Percentiles rank a stretch among this genome's conserved stretches.
Conservation (phyloP, 495 filamentous ascomycete species). For the Penicillium bovifimosum region DNA sequence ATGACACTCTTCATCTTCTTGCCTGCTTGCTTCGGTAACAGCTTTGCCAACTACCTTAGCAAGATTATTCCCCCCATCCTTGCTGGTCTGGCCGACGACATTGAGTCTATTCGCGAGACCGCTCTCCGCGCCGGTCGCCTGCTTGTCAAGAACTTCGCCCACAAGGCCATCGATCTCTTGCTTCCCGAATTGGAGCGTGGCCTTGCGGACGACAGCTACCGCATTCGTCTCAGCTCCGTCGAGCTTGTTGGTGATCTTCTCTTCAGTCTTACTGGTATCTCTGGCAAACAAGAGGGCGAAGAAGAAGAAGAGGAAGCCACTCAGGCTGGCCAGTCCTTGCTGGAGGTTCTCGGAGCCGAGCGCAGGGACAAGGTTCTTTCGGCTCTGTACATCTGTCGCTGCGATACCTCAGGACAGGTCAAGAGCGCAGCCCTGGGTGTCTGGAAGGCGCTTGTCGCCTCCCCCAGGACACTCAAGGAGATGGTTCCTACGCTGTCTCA, state of each 20-base stretch:
- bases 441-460: slow-evolving; percentile 95
- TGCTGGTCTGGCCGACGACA: slow-evolving; percentile 87
- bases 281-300: slow-evolving; percentile 72
- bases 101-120: slow-evolving; percentile 92
- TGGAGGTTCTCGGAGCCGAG: slow-evolving; percentile 91
- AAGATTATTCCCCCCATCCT: slow-evolving; percentile 96
- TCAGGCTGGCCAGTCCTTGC: slow-evolving; percentile 82
- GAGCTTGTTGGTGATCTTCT: slow-evolving; percentile 94
- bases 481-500: slow-evolving; percentile 90
- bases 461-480: slow-evolving; percentile 88
- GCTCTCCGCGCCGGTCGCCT: slow-evolving; percentile 87
- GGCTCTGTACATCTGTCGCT: slow-evolving; percentile 92
- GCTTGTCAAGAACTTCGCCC: slow-evolving; percentile 96
- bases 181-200: slow-evolving; percentile 93
- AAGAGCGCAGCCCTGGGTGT: slow-evolving; percentile 85
- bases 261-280: slow-evolving; percentile 97
- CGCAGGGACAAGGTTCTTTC: slow-evolving; percentile 93
- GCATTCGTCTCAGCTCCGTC: slow-evolving; percentile 94
- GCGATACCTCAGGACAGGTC: slow-evolving; percentile 91
- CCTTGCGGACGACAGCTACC: slow-evolving; percentile 89
- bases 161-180: slow-evolving; percentile 86
- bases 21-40: slow-evolving; percentile 97
- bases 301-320: slow-evolving; percentile 71
- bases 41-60: slow-evolving; percentile 91
- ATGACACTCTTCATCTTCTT: slow-evolving; percentile 99